phyloP scores from a whole-genome alignment of 1,139 yeast genomes.

The Candida sanyaensis region DNA sequence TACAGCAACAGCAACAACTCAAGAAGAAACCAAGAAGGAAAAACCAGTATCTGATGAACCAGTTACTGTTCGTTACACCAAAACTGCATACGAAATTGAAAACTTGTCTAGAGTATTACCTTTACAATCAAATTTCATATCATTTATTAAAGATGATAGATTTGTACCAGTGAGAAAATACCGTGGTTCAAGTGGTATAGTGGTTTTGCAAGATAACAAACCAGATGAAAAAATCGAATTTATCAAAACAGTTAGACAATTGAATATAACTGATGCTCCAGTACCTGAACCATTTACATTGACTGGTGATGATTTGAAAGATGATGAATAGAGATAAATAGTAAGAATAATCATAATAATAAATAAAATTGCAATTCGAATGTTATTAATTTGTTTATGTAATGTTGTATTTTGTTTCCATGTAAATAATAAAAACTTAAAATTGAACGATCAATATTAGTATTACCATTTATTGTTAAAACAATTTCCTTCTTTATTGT shows the following conservation, averaged over 20 bases:
- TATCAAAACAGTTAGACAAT: slow-evolving; percentile 85
- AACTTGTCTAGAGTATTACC: slow-evolving; percentile 91
- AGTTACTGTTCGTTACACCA: slow-evolving; percentile 43
- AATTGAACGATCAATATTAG: background rate
- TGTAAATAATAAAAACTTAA: background rate
- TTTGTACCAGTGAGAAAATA: slow-evolving; percentile 83
- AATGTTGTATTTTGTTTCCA: background rate
- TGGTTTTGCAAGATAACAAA: slow-evolving; percentile 70
- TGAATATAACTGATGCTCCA: slow-evolving; percentile 83
- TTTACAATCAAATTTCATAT: slow-evolving; percentile 80
- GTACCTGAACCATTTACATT: slow-evolving; percentile 83
- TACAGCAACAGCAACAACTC: slow-evolving; percentile 15
- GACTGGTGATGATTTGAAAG: slow-evolving; percentile 51
- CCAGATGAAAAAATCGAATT: slow-evolving; percentile 67
- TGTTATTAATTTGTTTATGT: too few relatives aligned
- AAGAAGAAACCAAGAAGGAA: slow-evolving; percentile 18
- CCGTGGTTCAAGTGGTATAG: slow-evolving; percentile 79
- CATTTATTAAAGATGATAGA: slow-evolving; percentile 75
- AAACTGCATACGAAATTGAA: slow-evolving; percentile 65
- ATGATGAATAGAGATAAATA: slow-evolving; percentile 16
- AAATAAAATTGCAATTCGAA: background rate
- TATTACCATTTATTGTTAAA: too few relatives aligned
- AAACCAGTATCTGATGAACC: slow-evolving; percentile 35
- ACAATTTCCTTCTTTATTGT: background rate
- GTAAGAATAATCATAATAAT: background rate